Base-by-base conservation (phyloP, 441 rosid genomes). In the Dalechampia spathulata region DNA sequence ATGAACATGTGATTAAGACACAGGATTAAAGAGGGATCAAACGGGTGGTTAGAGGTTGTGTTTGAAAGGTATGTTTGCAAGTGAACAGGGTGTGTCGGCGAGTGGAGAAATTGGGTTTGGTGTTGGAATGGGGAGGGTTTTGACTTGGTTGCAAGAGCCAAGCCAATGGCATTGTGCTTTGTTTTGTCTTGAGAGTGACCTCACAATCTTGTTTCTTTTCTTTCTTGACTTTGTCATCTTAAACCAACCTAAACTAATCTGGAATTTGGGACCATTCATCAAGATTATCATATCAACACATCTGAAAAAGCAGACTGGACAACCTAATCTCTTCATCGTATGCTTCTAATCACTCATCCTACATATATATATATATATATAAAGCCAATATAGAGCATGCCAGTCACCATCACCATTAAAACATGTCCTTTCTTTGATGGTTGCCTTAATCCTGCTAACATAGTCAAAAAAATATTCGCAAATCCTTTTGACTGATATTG, bases 71-170 rank as follows among this genome's bases (percentile, higher is more conserved):
- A 63, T 27, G 55, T 47, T 54, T 44, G 0, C 40, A 27, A 43
- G 48, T 49, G 49, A 55, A 49, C 49, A 39, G 16, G 26, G 5
- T 30, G 5, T 30, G 67, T 63, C 61, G 67, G 67, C 27, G 10
- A 55, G 67, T 63, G 45, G 55, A 47, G 37, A 20, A 15, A 53
- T 47, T 47, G 61, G 50, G 55, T 48, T 55, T 45, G 34, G 8
- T 30, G 16, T 36, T 13, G 17, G 46, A 32, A 14, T 38, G 39
- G 54, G 42, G 53, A 49, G 37, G 47, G 13, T 25, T 59, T 53
- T 53, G 60, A 53, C 66, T 30, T 20, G 26, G 49, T 5, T 3
- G 14, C 15, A 41, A 42, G 64, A 60, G 64, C 64, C 58, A 52
- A 44, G n/a, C 34, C 34, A 30, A 34, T 5, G 10, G 2, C 14